A percentile compares a stretch with the other conserved stretches of the same genome.
phyloP scores from a whole-genome alignment of 2,329 filamentous ascomycete species.

The Alternaria rosae region DNA sequence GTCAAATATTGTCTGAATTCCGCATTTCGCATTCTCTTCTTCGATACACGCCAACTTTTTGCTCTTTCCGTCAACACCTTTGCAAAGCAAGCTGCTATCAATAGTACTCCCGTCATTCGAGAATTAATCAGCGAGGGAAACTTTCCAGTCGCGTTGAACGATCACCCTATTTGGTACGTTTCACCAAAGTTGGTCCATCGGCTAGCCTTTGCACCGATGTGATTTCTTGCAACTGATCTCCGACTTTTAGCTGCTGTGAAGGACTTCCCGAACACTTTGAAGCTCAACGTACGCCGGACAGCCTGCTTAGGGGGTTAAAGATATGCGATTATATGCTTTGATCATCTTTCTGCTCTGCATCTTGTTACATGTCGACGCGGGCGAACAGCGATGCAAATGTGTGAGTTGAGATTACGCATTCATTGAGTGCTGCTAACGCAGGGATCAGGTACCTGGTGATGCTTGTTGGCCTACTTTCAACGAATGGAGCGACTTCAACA shows the following conservation, averaged over 20 bases:
- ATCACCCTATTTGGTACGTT: neutral
- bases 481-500: slow-evolving; percentile 34
- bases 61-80: neutral
- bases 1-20: neutral
- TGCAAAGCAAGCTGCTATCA: neutral
- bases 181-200: neutral
- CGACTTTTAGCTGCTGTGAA: neutral
- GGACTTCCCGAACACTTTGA: neutral
- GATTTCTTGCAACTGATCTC: neutral
- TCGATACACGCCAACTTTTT: neutral
- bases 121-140: neutral
- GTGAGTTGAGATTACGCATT: slow-evolving; percentile 10
- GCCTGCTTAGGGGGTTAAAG: neutral
- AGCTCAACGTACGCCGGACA: neutral
- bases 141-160: neutral
- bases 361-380: neutral
- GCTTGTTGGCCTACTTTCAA: slow-evolving; percentile 30
- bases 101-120: neutral
- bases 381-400: slow-evolving; percentile 27
- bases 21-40: neutral
- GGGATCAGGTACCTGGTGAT: slow-evolving; percentile 14
- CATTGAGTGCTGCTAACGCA: neutral
- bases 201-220: neutral
- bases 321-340: neutral
- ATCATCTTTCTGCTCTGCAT: neutral